These are phyloP conservation scores for Marchantia polymorpha DNA, from an alignment of 225 moss, liverwort and hornwort genomes.

Conservation along the genomic window DNA sequence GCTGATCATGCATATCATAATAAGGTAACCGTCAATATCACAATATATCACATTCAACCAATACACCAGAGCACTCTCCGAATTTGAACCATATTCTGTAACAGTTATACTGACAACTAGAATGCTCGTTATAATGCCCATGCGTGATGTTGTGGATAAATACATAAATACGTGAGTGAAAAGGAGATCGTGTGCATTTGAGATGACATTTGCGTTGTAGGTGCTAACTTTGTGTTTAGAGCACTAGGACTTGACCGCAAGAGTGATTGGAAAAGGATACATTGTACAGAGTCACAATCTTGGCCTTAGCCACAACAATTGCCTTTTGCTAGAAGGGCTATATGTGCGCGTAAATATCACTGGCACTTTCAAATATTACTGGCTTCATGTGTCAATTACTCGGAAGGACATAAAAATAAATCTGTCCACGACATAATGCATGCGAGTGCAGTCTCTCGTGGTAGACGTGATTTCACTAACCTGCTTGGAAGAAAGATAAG, in stretches of 20 bases:
- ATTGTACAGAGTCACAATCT: background rate
- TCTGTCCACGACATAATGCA: background rate
- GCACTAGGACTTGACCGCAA: no score
- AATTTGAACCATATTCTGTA: no score
- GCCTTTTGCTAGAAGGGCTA: background rate
- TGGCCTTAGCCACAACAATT: background rate
- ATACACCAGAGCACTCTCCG: no score
- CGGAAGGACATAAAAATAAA: background rate
- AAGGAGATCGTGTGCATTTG: background rate
- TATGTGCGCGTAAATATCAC: no score
- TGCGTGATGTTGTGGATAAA: no score
- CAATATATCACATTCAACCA: no score
- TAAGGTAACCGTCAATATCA: no score
- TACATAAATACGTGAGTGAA: background rate
- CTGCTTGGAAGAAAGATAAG: slow-evolving; percentile 22
- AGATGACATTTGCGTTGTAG: background rate
- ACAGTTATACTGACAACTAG: no score
- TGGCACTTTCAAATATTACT: no score
- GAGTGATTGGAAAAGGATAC: no score
- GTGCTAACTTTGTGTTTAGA: background rate
- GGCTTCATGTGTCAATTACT: background rate
- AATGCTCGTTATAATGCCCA: background rate
- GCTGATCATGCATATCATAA: no score
- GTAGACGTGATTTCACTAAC: slow-evolving; percentile 16
- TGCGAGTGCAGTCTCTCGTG: background rate